Percentiles rank a stretch among this genome's conserved stretches.
These are phyloP conservation scores for Thalassiosira livingstoniorum DNA, from an alignment of 352 stramenopile species.

Conservation along the genomic window DNA sequence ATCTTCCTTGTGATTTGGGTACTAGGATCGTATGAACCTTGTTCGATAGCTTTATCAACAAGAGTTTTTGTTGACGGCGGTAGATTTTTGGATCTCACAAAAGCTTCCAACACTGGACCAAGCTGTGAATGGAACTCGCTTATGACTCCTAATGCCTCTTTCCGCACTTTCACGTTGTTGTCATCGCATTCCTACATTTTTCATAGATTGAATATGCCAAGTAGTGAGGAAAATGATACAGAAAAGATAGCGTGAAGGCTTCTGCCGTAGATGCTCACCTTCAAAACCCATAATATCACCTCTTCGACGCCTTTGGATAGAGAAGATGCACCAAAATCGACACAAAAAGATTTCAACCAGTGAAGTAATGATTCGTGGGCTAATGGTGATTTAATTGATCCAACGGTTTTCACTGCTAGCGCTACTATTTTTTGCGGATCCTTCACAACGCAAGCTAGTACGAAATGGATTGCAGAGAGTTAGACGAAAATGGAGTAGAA, in stretches of 20 bases:
- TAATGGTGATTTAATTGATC: constrained; percentile 77
- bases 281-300: constrained; percentile 68
- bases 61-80: constrained; percentile 43
- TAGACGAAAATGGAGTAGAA: too few species aligned
- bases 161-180: constrained; percentile 85
- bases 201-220: constrained; percentile 8
- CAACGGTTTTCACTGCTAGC: constrained; percentile 49
- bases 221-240: neutral
- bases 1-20: constrained; percentile 53
- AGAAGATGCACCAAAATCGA: constrained; percentile 73
- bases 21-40: constrained; percentile 65
- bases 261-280: constrained; percentile 53
- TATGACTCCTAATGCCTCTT: constrained; percentile 65
- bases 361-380: constrained; percentile 77
- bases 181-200: constrained; percentile 68
- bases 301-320: constrained; percentile 63
- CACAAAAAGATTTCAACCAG: constrained; percentile 75
- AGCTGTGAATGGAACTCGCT: constrained; percentile 77
- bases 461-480: too few species aligned
- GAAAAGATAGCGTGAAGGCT: too few species aligned
- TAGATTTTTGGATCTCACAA: constrained; percentile 66
- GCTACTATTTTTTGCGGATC: constrained; percentile 65
- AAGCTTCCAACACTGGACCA: constrained; percentile 73
- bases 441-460: constrained; percentile 67
- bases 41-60: constrained; percentile 69